Conservation (phyloP, 1,284 basidiomycete genomes). For the Exobasidium cylindrosporum region DNA sequence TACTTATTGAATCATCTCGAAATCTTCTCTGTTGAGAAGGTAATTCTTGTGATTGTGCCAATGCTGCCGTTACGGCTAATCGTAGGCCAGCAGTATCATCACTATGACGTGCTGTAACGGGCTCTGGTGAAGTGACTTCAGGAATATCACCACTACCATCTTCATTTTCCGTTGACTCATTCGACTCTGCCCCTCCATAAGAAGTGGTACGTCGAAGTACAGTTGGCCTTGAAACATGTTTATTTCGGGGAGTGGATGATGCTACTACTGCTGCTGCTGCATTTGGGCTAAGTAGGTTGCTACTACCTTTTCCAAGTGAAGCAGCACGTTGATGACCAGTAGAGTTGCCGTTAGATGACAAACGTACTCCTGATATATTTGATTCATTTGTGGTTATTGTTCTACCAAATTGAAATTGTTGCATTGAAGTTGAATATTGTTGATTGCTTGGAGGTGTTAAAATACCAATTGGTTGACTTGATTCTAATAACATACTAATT, state of each 20-base stretch:
- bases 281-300: neutral
- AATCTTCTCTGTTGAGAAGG: too few species aligned
- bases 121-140: neutral
- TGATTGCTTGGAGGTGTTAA: neutral
- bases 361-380: neutral
- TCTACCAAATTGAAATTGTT: neutral
- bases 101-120: too few species aligned
- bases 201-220: slow-evolving; percentile 9
- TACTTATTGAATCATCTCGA: neutral
- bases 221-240: neutral
- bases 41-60: neutral
- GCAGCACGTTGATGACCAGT: slow-evolving; percentile 16
- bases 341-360: neutral
- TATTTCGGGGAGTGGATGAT: too few species aligned
- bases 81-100: slow-evolving; percentile 10
- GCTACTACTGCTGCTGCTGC: too few species aligned
- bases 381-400: neutral
- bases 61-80: slow-evolving; percentile 12
- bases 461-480: slow-evolving; percentile 15
- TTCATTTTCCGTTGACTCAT: slow-evolving; percentile 8
- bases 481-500: slow-evolving; percentile 33
- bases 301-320: slow-evolving; percentile 10
- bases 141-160: neutral
- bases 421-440: neutral
- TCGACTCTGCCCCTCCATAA: neutral